Evolutionary conservation across 1,284 basidiomycete species (phyloP).

Genomic region (Rhodotorula sp.): DNA sequence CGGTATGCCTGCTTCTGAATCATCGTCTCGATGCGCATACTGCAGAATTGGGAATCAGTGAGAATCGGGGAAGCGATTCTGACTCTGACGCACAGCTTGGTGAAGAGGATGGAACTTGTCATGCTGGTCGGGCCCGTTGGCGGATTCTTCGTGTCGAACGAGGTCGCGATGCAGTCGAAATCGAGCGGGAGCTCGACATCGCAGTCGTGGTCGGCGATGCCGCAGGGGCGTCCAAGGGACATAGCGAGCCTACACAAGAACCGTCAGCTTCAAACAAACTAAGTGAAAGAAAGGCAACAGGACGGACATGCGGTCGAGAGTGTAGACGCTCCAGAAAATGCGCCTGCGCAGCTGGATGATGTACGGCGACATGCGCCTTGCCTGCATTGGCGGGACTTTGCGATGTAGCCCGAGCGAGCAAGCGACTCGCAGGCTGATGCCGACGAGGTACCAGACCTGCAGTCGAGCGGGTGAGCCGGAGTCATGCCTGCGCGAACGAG

Average conservation of each 20-base stretch:
- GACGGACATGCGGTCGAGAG: constrained; percentile 25
- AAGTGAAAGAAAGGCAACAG: background rate
- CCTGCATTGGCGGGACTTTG: background rate
- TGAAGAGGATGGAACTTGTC: constrained; percentile 24
- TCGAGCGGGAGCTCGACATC: constrained; percentile 33
- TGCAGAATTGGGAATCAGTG: background rate
- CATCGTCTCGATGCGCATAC: constrained; percentile 22
- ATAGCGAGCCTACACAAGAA: constrained; percentile 23
- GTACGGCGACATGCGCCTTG: constrained; percentile 14
- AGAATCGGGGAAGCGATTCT: too few relatives aligned
- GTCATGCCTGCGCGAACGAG: too few relatives aligned
- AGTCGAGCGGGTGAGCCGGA: background rate
- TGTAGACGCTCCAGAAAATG: constrained; percentile 33
- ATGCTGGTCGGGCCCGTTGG: constrained; percentile 18
- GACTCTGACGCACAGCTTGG: constrained; percentile 24
- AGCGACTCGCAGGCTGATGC: constrained; percentile 27
- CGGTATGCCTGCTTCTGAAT: constrained; percentile 31
- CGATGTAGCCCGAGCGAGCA: constrained; percentile 36
- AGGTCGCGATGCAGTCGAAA: constrained; percentile 17
- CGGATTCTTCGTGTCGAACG: background rate
- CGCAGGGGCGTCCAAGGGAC: constrained; percentile 21
- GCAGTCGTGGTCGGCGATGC: constrained; percentile 37
- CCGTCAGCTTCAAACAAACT: background rate
- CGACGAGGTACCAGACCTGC: constrained; percentile 31
- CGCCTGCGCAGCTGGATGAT: constrained; percentile 25